phyloP scores from a whole-genome alignment of 352 stramenopile species.

The Pythium brassicae region DNA sequence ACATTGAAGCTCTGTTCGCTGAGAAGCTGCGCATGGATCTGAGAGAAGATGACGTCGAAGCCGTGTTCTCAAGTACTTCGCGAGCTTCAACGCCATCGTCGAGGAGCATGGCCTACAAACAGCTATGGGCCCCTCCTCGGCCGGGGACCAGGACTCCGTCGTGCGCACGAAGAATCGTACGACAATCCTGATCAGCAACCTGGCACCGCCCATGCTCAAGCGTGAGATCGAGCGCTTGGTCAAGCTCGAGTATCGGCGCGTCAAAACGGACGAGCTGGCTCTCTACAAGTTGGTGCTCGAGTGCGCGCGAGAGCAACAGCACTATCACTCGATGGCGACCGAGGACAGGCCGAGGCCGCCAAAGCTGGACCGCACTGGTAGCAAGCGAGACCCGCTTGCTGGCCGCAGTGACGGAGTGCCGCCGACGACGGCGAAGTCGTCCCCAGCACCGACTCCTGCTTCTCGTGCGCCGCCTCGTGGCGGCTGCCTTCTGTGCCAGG shows the following conservation, averaged over 20 bases:
- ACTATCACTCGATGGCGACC: not conserved
- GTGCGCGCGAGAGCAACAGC: not conserved
- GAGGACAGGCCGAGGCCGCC: not conserved
- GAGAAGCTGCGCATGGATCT: not conserved
- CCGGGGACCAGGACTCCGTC: not conserved
- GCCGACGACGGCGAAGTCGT: not conserved
- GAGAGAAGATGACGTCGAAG: not conserved
- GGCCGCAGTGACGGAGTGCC: not conserved
- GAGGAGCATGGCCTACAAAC: too few relatives aligned
- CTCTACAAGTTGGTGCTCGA: conserved; percentile 13
- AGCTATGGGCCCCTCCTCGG: too few relatives aligned
- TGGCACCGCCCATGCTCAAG: conserved; percentile 10
- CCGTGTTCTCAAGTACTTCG: not conserved
- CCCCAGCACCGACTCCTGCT: too few relatives aligned
- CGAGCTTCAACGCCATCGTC: not conserved
- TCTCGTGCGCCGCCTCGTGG: conserved; percentile 1
- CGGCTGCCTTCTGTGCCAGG: conserved; percentile 17
- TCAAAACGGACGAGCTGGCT: conserved; percentile 10
- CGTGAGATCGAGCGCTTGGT: conserved; percentile 14
- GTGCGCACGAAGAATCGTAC: not conserved
- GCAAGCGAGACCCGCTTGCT: not conserved
- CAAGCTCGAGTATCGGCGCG: conserved; percentile 4
- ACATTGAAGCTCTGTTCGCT: not conserved
- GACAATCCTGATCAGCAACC: conserved; percentile 12
- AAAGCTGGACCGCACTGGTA: not conserved